A percentile compares a stretch with the other conserved stretches of the same genome.
Evolutionary conservation across 2,329 filamentous ascomycete species (phyloP).

Genomic region (Cercospora beticola): DNA sequence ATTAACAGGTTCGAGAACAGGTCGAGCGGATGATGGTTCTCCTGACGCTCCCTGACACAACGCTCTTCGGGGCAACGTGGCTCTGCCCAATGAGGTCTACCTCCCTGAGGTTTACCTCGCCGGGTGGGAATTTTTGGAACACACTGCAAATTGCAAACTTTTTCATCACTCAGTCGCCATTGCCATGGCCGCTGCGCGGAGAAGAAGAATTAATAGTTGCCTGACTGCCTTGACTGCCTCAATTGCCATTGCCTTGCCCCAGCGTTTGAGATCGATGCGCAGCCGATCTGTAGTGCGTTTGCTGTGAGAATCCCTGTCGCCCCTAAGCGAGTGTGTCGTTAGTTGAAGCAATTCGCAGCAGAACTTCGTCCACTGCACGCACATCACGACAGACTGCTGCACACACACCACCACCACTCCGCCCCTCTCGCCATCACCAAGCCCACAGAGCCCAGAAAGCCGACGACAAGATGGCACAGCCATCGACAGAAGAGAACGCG

Average conservation of each 20-base stretch:
- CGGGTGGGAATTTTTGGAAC: not conserved
- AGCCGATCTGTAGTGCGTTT: not conserved
- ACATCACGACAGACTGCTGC: not conserved
- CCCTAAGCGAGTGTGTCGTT: not conserved
- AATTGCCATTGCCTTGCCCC: not conserved
- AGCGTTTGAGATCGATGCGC: not conserved
- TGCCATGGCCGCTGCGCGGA: not conserved
- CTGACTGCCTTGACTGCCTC: not conserved
- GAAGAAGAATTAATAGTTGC: not conserved
- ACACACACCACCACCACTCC: not conserved
- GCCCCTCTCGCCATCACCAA: not conserved
- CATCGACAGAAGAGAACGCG: not conserved
- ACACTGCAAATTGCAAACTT: not conserved
- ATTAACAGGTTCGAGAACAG: not conserved
- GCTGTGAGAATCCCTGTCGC: not conserved
- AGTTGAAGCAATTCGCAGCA: not conserved
- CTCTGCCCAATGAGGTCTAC: not conserved
- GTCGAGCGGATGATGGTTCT: not conserved
- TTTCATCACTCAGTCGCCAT: not conserved
- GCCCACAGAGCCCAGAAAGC: not conserved
- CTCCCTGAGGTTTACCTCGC: not conserved
- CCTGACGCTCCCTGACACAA: not conserved
- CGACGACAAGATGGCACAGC: not conserved
- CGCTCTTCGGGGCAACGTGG: not conserved
- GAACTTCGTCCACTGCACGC: not conserved